A percentile compares a stretch with the other conserved stretches of the same genome.
Evolutionary conservation across 2,329 filamentous ascomycete species (phyloP).

Genomic region (Trichoderma harzianum): DNA sequence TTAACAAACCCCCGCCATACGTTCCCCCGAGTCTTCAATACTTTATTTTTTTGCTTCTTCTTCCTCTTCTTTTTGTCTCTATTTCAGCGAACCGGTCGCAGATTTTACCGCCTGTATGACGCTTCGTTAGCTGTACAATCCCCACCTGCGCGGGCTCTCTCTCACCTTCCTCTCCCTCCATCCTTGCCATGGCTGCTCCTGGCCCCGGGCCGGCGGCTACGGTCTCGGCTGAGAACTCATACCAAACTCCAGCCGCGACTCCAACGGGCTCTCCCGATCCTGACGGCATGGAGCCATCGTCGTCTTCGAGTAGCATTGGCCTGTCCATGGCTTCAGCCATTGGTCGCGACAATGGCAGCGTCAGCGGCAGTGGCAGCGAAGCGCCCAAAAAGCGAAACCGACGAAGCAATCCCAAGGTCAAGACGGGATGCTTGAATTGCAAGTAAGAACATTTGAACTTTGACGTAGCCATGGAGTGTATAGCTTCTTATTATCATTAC

Average conservation of each 20-base stretch:
- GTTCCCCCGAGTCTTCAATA: not conserved
- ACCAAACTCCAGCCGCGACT: constrained; percentile 16
- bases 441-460: constrained; percentile 50
- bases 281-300: not conserved
- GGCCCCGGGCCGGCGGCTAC: not conserved
- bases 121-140: not conserved
- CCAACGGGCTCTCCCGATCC: constrained; percentile 5
- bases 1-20: not conserved
- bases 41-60: not conserved
- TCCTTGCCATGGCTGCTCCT: not conserved
- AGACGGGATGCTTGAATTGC: constrained; percentile 65
- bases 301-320: not conserved
- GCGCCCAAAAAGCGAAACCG: constrained; percentile 41
- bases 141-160: not conserved
- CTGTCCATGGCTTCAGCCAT: not conserved
- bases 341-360: not conserved
- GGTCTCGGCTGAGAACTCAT: constrained; percentile 1
- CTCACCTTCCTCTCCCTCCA: not conserved
- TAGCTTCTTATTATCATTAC: not conserved
- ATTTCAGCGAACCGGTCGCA: not conserved
- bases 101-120: not conserved
- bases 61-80: not conserved
- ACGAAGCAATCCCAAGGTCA: constrained; percentile 59
- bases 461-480: not conserved
- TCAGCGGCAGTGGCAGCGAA: not conserved